Percentiles rank a stretch among this genome's conserved stretches.
These are phyloP conservation scores for Pleodorina starrii DNA, from an alignment of 139 green algal genomes.

Conservation along the genomic window DNA sequence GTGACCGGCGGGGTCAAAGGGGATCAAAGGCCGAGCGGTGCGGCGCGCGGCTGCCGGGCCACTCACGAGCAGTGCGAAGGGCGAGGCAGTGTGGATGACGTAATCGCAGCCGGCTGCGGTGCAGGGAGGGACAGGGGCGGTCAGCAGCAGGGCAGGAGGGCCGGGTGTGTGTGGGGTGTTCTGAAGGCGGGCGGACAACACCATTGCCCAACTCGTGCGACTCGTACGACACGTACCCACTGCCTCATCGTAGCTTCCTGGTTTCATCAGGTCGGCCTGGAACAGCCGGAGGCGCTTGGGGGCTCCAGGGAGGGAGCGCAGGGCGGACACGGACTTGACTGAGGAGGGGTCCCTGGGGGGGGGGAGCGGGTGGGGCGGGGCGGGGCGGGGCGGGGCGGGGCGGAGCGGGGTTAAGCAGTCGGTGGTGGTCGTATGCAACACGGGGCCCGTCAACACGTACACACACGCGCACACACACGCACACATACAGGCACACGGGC, in stretches of 20 bases:
- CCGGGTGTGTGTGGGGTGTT: neutral
- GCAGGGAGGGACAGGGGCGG: neutral
- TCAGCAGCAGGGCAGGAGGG: neutral
- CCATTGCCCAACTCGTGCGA: neutral
- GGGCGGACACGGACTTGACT: constrained; percentile 7
- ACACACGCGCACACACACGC: neutral
- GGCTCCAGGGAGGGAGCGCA: constrained; percentile 66
- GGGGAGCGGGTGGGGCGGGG: neutral
- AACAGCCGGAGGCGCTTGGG: constrained; percentile 64
- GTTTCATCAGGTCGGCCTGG: constrained; percentile 60
- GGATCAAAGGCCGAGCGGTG: neutral
- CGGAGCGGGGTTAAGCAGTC: neutral
- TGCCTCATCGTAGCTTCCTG: constrained; percentile 59
- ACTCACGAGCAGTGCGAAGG: constrained; percentile 43
- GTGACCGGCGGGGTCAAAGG: neutral
- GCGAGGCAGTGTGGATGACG: constrained; percentile 76
- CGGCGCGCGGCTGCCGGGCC: neutral
- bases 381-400: neutral
- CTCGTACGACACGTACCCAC: neutral
- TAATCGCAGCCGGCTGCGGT: constrained; percentile 58
- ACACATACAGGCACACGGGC: neutral
- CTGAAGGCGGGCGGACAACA: neutral
- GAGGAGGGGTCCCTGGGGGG: neutral
- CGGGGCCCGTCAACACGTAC: neutral
- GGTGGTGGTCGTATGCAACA: neutral